phyloP scores from a whole-genome alignment of 192 early-diverging fungal species.

The Rhizophlyctis rosea region DNA sequence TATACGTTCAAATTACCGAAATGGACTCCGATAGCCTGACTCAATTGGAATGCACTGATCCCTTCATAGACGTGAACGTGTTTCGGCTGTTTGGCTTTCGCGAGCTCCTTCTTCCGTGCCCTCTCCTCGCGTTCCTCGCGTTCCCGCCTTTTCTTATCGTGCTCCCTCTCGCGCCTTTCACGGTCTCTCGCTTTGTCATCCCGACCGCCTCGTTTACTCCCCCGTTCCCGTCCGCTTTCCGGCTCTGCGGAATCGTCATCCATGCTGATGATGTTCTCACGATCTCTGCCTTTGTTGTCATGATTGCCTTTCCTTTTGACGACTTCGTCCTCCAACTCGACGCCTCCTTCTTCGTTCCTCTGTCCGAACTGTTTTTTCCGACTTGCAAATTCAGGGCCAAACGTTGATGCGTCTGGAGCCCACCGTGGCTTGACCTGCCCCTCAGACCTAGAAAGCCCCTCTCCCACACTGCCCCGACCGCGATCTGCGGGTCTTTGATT shows the following conservation, averaged over 20 bases:
- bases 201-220: constrained; percentile 4
- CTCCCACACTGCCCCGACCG: too few species aligned
- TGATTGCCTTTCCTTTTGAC: neutral
- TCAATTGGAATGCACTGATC: constrained; percentile 79
- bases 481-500: too few species aligned
- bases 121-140: constrained; percentile 4
- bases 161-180: constrained; percentile 26
- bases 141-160: constrained; percentile 33
- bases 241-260: neutral
- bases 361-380: too few species aligned
- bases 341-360: too few species aligned
- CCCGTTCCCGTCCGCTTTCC: constrained; percentile 11
- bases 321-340: too few species aligned
- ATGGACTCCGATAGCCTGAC: constrained; percentile 70
- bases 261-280: neutral
- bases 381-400: too few species aligned
- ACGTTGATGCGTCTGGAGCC: too few species aligned
- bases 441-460: too few species aligned
- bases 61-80: constrained; percentile 79
- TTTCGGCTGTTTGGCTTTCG: constrained; percentile 34
- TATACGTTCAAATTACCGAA: constrained; percentile 44
- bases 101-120: constrained; percentile 9
- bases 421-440: too few species aligned
- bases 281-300: neutral
- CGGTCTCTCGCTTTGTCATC: constrained; percentile 18